Evolutionary conservation across 2,329 filamentous ascomycete genomes (phyloP), one percentile per base, ranked within the genome.

Genomic region (Fusarium coffeatum): DNA sequence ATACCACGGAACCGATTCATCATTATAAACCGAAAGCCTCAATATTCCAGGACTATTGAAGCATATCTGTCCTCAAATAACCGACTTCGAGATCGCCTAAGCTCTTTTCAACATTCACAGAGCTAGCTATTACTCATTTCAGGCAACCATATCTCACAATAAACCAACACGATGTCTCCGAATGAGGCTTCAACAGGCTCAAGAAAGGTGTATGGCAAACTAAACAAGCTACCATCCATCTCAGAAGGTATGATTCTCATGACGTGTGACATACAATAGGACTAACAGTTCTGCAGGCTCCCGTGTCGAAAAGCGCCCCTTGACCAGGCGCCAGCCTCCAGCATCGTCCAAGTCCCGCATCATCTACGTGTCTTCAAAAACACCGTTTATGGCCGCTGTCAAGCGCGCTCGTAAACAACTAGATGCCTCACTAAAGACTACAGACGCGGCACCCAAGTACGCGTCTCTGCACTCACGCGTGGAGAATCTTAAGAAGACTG

Each of bases 321-420:
- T 85, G 43, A 76, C 78, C 68, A 76, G 81, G 66, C 79, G 74
- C 9, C 81, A 82, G 55, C 74, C 78, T 13, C 80, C 83, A n/a
- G 76, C 78, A 16, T 82, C 83, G 22, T 81, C 83, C 49, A 83
- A 81, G 53, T 75, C 80, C 10, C 80, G 78, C 47, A 76, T 87
- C 64, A 83, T 94, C 78, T 93, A 93, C 81, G 83, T 94, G 60
- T 89, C 88, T 40, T 80, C 86, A 42, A 83, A 83, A 40, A 89
- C 90, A 0, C 89, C 90, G 9, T 92, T 93, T 82, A 87, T 93
- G 79, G 87, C 90, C 13, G 83, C 88, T 7, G 85, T 92, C 15
- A 89, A 88, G 73, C 89, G 91, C 53, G 86, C 90, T 16, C 87
- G 88, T 64, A 88, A 88, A 64, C 85, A 89, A 3, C 87, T 94